Base-by-base conservation (phyloP, 78 protist genomes). In the Dictyostelium capitatum region DNA sequence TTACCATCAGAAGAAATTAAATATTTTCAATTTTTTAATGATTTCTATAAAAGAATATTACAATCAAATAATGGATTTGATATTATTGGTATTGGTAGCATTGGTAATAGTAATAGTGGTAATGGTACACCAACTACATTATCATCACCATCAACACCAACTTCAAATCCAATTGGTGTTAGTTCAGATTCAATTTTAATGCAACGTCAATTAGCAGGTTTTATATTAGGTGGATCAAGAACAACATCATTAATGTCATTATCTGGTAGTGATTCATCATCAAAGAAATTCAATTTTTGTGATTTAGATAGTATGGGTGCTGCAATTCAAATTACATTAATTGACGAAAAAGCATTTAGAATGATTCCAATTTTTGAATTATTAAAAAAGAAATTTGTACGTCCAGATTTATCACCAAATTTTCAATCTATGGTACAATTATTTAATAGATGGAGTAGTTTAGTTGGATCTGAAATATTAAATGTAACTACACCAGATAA, bases 401-500 rank as follows among this genome's bases (percentile, higher is more conserved):
- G 79, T 30, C 79, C 92, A 6, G 83, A 64, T 28, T 32, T 41
- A 17, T 77, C 84, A 32, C 92, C 83, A n/a, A 57, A 43, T 43
- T 87, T 54, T 72, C 92, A 87, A 50, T 28, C 47, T 6, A 87
- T 87, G 82, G 92, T 87, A 9, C 51, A 56, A 47, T 11, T 65
- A 11, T 87, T 87, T 47, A 87, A 87, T 77, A 30, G 92, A 62
- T 87, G 92, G 92, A 87, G 92, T 50, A 17, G 83, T n/a, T 87
- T 75, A 77, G 92, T 87, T 28, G 92, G 92, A 3, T 87, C 92
- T 30, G 92, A 87, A 25, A 59, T 87, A 14, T 43, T 87, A 11
- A 65, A 57, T 30, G 15, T 19, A 25, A 19, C 92, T 14, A 53
- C 79, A 6, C 64, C 78, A 12, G 28, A 70, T 3, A 28, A 43